These are phyloP conservation scores for Stachybotrys chartarum DNA, from an alignment of 2,329 filamentous ascomycete genomes.

Conservation along the genomic window DNA sequence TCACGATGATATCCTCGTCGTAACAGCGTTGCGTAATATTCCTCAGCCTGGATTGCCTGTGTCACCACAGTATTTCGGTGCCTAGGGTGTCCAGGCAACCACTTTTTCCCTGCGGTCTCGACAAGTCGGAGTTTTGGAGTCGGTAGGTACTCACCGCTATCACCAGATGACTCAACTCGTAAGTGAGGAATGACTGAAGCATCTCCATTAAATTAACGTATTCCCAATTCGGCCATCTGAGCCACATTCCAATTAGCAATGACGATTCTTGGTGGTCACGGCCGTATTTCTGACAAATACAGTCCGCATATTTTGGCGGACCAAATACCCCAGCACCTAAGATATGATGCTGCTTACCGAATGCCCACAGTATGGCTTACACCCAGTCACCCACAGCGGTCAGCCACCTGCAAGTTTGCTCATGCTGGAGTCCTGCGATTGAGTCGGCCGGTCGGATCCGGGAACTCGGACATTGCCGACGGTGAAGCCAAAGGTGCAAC, in stretches of 20 bases:
- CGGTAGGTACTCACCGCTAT: background rate
- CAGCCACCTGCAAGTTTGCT: background rate
- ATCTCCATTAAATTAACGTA: background rate
- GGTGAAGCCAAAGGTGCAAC: background rate
- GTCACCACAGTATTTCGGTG: too few species aligned
- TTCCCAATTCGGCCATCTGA: background rate
- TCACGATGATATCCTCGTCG: background rate
- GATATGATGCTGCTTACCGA: background rate
- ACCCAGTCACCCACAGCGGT: background rate
- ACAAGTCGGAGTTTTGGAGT: background rate
- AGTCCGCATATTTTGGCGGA: background rate
- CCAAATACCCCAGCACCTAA: background rate
- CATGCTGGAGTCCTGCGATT: background rate
- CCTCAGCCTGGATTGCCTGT: background rate
- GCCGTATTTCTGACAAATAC: background rate
- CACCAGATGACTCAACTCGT: background rate
- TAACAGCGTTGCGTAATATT: background rate
- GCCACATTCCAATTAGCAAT: background rate
- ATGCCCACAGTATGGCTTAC: background rate
- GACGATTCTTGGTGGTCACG: background rate
- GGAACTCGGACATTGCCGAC: background rate
- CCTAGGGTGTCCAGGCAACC: background rate
- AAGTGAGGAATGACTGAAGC: background rate
- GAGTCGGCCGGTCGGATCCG: background rate
- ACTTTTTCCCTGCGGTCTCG: background rate